Conservation (phyloP, 1,139 yeast species). For the Yamadazyma taylorii region DNA sequence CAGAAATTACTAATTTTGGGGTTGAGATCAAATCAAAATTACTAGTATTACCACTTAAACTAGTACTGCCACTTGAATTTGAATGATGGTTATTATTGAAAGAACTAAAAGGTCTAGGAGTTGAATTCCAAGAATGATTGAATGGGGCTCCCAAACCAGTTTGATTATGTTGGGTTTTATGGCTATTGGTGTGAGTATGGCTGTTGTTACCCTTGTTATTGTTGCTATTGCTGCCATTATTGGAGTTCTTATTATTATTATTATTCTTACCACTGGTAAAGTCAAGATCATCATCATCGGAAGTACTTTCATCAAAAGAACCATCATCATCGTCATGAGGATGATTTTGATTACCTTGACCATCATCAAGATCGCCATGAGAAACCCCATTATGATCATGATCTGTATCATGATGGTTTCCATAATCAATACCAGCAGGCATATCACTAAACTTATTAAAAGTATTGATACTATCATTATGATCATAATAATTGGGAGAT, state of each 20-base stretch:
- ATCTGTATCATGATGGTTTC: slow-evolving; percentile 5
- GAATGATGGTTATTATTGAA: slow-evolving; percentile 1
- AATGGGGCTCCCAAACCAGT: slow-evolving; percentile 40
- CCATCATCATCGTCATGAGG: slow-evolving; percentile 10
- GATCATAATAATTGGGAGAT: slow-evolving; percentile 28
- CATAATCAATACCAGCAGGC: slow-evolving; percentile 10
- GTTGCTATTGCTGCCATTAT: too few species aligned
- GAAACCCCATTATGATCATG: too few species aligned
- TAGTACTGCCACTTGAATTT: neutral
- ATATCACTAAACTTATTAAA: slow-evolving; percentile 4
- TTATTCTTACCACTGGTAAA: neutral
- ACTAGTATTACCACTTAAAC: slow-evolving; percentile 5
- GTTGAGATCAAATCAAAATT: slow-evolving; percentile 17
- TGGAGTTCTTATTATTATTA: slow-evolving; percentile 4
- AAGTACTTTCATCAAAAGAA: slow-evolving; percentile 3
- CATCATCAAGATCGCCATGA: slow-evolving; percentile 9
- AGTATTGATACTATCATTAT: slow-evolving; percentile 4
- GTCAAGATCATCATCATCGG: slow-evolving; percentile 9
- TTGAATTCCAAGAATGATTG: slow-evolving; percentile 12
- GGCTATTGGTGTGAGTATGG: too few species aligned
- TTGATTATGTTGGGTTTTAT: too few species aligned
- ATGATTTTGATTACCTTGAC: slow-evolving; percentile 8
- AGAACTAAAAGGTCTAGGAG: slow-evolving; percentile 9
- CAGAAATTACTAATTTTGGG: slow-evolving; percentile 31
- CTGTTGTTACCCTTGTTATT: too few species aligned